phyloP scores from a whole-genome alignment of 768 basidiomycete species.

The Leccinum olivaceopallidum region DNA sequence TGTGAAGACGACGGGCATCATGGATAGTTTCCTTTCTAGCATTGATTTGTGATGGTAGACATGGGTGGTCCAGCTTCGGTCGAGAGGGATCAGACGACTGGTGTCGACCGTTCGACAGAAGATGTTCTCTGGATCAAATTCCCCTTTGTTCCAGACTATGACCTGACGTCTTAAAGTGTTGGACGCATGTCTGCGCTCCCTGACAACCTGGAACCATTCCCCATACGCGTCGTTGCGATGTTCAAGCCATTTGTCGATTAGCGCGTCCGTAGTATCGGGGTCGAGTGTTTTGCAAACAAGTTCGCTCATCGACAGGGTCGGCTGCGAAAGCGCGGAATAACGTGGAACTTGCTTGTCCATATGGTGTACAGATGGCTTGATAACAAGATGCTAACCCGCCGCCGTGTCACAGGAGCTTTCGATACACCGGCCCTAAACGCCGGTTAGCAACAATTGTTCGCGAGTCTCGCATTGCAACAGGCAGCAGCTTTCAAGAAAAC shows the following conservation, averaged over 20 bases:
- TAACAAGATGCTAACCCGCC: neutral
- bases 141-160: slow-evolving; percentile 61
- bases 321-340: slow-evolving; percentile 68
- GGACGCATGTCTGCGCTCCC: slow-evolving; percentile 63
- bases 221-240: slow-evolving; percentile 74
- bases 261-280: slow-evolving; percentile 72
- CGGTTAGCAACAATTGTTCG: neutral
- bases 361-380: slow-evolving; percentile 14
- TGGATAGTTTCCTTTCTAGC: slow-evolving; percentile 68
- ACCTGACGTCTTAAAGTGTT: slow-evolving; percentile 50
- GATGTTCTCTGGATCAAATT: slow-evolving; percentile 76
- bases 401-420: neutral
- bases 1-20: slow-evolving; percentile 81
- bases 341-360: slow-evolving; percentile 31
- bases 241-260: slow-evolving; percentile 85
- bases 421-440: slow-evolving; percentile 30
- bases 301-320: slow-evolving; percentile 71
- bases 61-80: slow-evolving; percentile 81
- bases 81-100: slow-evolving; percentile 73
- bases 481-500: neutral
- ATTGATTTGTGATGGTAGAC: slow-evolving; percentile 78
- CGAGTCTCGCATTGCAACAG: no score
- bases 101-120: slow-evolving; percentile 81
- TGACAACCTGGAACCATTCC: slow-evolving; percentile 73
- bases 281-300: slow-evolving; percentile 77